Percentiles rank a stretch among this genome's conserved stretches.
Evolutionary conservation across 2,329 filamentous ascomycete species (phyloP).

Genomic region (Dichotomopilus funicola): DNA sequence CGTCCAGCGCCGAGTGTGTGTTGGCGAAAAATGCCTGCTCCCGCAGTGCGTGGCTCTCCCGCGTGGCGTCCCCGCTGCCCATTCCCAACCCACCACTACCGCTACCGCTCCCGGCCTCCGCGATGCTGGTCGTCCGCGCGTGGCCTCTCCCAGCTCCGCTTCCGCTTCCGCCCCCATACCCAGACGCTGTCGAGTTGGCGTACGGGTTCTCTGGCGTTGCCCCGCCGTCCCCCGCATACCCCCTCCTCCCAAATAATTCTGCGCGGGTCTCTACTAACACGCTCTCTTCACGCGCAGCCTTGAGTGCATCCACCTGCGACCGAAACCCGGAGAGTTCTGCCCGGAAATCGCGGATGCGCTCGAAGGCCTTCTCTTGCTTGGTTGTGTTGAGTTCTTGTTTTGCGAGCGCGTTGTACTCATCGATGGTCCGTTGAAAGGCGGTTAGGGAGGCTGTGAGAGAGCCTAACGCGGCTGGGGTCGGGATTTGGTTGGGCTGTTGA

Average conservation of each 20-base stretch:
- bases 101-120: conserved; percentile 26
- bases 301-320: conserved; percentile 68
- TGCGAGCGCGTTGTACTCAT: conserved; percentile 82
- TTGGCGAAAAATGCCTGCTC: conserved; percentile 83
- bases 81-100: conserved; percentile 36
- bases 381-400: conserved; percentile 83
- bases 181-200: conserved; percentile 27
- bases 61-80: conserved; percentile 55
- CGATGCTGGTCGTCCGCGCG: conserved; percentile 38
- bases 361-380: conserved; percentile 85
- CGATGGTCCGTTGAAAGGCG: conserved; percentile 80
- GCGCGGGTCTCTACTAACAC: conserved; percentile 59
- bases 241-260: conserved; percentile 79
- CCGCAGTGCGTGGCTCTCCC: conserved; percentile 77
- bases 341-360: conserved; percentile 80
- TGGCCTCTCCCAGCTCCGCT: conserved; percentile 21
- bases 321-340: conserved; percentile 75
- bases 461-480: conserved; percentile 52
- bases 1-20: conserved; percentile 81
- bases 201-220: conserved; percentile 87
- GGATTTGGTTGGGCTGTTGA: conserved; percentile 28
- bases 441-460: conserved; percentile 62
- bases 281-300: conserved; percentile 69
- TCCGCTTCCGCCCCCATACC: conserved; percentile 17
- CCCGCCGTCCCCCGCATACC: conserved; percentile 76